phyloP scores from a whole-genome alignment of 2,329 filamentous ascomycete species.

The Cytospora piceae region DNA sequence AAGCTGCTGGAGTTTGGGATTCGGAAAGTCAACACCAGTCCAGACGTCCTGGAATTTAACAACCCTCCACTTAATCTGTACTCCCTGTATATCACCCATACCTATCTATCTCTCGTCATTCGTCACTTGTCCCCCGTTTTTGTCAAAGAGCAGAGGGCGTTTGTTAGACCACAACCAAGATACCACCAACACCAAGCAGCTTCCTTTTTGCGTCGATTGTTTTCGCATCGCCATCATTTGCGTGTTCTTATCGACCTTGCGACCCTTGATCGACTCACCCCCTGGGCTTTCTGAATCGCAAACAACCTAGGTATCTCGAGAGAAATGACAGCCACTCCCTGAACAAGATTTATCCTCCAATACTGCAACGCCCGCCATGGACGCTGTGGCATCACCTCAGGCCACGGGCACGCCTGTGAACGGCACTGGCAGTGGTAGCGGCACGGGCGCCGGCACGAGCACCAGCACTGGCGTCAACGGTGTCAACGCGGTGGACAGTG shows the following conservation, averaged over 20 bases:
- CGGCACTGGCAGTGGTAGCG: conserved; percentile 49
- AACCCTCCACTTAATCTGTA: conserved; percentile 8
- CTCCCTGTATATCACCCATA: conserved; percentile 16
- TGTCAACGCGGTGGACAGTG: conserved; percentile 48
- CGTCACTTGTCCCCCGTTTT: conserved; percentile 15
- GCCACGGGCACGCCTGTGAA: conserved; percentile 50
- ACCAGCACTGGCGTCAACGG: conserved; percentile 49
- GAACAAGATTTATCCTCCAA: conserved; percentile 8
- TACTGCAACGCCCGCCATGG: conserved; percentile 48
- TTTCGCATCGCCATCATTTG: conserved; percentile 9
- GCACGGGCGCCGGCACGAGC: conserved; percentile 47
- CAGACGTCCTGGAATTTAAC: conserved; percentile 21
- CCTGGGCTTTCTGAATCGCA: conserved; percentile 10
- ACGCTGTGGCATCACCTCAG: conserved; percentile 53
- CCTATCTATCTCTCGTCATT: conserved; percentile 4
- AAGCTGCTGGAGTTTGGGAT: conserved; percentile 22
- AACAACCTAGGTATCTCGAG: conserved; percentile 8
- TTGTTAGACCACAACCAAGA: conserved; percentile 25
- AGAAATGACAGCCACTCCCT: conserved; percentile 29
- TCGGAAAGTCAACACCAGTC: conserved; percentile 26
- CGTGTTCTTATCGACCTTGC: conserved; percentile 12
- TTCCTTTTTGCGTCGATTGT: conserved; percentile 28
- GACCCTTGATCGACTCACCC: conserved; percentile 24
- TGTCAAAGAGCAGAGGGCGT: conserved; percentile 16
- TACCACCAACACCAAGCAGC: conserved; percentile 16